Evolutionary conservation across 2,329 filamentous ascomycete genomes (phyloP), one percentile per base, ranked within the genome.

Genomic region (Fusarium continuum): DNA sequence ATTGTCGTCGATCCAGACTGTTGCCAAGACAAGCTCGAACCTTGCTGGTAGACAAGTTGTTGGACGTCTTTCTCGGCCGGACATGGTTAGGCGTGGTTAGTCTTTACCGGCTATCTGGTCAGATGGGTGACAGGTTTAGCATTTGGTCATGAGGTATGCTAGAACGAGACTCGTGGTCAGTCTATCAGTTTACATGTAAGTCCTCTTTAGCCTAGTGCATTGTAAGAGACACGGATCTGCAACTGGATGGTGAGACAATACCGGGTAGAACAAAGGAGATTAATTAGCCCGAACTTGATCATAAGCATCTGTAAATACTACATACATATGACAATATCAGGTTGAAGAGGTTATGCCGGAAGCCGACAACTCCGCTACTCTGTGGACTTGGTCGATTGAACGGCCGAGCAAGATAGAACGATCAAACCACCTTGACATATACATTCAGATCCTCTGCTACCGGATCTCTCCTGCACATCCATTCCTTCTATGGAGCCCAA

Each of bases 11-110:
- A 34, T 28, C 20, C 10, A 26, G 9, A 10, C 19, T 35, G 8
- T 17, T 26, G 34, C 44, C 34, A 38, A 49, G 44, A 50, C 13
- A n/a, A 29, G 16, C 25, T 46, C 17, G 11, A 46, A n/a, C 36
- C 23, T 34, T 26, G 22, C 6, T n/a, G 26, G 29, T 25, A 34
- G 41, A 35, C 32, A 43, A 29, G 55, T 41, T 61, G 20, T 31
- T 55, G 39, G 34, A 25, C 40, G 35, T 9, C 19, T 38, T 20
- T 47, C 19, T 43, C 29, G 35, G 25, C 55, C 55, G 56, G 56
- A 55, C 40, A 14, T 47, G 55, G 56, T 36, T 55, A 60, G 29
- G 56, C 23, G 39, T 20, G 20, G 29, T 14, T 32, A 29, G 47
- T 54, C 39, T 25, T 45, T 8, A 19, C 22, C 14, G 44, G 11